phyloP scores from a whole-genome alignment of 345 rosid species.

The Salix koriyanagi region DNA sequence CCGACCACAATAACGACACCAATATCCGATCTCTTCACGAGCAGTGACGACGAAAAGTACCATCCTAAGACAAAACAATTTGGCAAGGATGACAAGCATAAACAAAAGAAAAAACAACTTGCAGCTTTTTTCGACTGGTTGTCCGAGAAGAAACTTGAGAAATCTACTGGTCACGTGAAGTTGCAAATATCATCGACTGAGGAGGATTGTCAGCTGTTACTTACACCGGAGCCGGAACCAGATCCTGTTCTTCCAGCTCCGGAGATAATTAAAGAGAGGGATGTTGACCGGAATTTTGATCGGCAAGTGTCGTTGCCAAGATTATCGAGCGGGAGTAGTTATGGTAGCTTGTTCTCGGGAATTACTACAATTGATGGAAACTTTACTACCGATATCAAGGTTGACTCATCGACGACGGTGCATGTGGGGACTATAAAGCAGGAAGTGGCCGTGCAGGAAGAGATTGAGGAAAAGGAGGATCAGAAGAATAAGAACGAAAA shows the following conservation, averaged over 20 bases:
- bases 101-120: constrained; percentile 49
- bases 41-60: constrained; percentile 39
- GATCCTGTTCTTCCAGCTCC: constrained; percentile 11
- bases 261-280: constrained; percentile 28
- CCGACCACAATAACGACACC: constrained; percentile 18
- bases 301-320: constrained; percentile 66
- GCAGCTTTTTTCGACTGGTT: constrained; percentile 65
- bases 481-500: constrained; percentile 14
- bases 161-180: constrained; percentile 38
- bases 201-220: constrained; percentile 51
- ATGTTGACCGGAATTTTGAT: constrained; percentile 51
- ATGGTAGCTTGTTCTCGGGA: constrained; percentile 78
- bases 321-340: constrained; percentile 81
- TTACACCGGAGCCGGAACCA: constrained; percentile 32
- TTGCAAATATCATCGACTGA: constrained; percentile 30
- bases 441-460: constrained; percentile 34
- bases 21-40: constrained; percentile 56
- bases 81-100: constrained; percentile 12
- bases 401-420: constrained; percentile 33
- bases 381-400: constrained; percentile 47
- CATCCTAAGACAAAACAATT: constrained; percentile 9
- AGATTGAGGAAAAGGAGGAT: constrained; percentile 26
- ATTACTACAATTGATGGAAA: constrained; percentile 59
- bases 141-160: constrained; percentile 44
- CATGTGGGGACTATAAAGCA: constrained; percentile 30